Evolutionary conservation across 2,329 filamentous ascomycete genomes (phyloP).

Genomic region (Nemania sp.): DNA sequence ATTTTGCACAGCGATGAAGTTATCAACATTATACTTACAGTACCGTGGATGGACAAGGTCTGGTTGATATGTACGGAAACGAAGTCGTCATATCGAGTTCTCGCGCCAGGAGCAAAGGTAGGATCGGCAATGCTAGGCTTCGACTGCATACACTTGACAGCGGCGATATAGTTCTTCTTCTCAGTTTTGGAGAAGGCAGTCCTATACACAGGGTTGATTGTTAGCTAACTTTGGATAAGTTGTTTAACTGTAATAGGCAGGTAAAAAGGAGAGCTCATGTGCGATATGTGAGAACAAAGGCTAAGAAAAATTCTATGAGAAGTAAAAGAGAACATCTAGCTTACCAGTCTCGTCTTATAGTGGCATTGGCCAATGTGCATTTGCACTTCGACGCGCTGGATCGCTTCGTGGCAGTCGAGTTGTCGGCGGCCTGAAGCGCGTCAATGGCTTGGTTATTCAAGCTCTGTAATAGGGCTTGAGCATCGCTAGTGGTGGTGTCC

Average conservation of each 20-base stretch:
- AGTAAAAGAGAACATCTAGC: too few species aligned
- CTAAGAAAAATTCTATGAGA: too few species aligned
- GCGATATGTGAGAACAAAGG: too few species aligned
- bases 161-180: conserved; percentile 37
- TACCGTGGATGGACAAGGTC: conserved; percentile 37
- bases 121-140: conserved; percentile 40
- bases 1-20: too few species aligned
- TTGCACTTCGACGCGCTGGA: neutral
- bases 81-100: conserved; percentile 43
- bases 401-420: neutral
- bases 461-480: conserved; percentile 1
- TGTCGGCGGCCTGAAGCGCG: conserved; percentile 6
- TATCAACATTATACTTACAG: conserved; percentile 28
- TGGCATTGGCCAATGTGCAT: conserved; percentile 18
- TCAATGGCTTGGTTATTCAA: conserved; percentile 18
- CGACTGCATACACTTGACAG: conserved; percentile 40
- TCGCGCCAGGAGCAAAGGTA: conserved; percentile 38
- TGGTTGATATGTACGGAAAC: conserved; percentile 45
- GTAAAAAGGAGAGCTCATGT: too few species aligned
- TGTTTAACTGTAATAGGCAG: too few species aligned
- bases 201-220: conserved; percentile 1
- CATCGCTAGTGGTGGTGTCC: conserved; percentile 6
- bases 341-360: conserved; percentile 21
- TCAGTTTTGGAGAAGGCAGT: neutral
- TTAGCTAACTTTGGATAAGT: neutral